Evolutionary conservation across 169 alveolate species (phyloP).

Genomic region (Perkinsus olseni): DNA sequence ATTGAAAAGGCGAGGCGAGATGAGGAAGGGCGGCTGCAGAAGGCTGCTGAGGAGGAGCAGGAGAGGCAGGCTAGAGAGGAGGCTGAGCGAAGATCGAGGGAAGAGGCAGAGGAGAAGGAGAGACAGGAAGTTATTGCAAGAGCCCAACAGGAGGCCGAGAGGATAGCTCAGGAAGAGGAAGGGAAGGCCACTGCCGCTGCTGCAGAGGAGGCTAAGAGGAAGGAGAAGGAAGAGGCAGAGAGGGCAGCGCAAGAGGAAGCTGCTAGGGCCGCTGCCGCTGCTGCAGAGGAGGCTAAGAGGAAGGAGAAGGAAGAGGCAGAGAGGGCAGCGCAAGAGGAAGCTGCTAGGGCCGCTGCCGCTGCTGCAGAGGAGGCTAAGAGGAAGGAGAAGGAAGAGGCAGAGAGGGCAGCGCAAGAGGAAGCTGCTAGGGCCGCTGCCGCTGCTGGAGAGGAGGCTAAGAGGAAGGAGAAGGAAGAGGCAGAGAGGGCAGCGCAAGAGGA

Average conservation of each 20-base stretch:
- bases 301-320: no score
- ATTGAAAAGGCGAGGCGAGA: neutral
- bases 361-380: neutral
- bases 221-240: neutral
- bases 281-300: no score
- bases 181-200: neutral
- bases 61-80: no score
- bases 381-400: neutral
- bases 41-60: neutral
- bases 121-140: no score
- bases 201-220: neutral
- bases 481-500: neutral
- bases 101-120: no score
- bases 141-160: neutral
- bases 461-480: neutral
- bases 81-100: no score
- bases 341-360: neutral
- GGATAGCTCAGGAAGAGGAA: neutral
- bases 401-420: neutral
- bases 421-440: no score
- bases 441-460: no score
- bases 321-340: neutral
- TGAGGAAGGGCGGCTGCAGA: neutral
- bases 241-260: neutral
- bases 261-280: no score